Conservation (phyloP, 129 eudicot genomes). For the Tagetes erecta region DNA sequence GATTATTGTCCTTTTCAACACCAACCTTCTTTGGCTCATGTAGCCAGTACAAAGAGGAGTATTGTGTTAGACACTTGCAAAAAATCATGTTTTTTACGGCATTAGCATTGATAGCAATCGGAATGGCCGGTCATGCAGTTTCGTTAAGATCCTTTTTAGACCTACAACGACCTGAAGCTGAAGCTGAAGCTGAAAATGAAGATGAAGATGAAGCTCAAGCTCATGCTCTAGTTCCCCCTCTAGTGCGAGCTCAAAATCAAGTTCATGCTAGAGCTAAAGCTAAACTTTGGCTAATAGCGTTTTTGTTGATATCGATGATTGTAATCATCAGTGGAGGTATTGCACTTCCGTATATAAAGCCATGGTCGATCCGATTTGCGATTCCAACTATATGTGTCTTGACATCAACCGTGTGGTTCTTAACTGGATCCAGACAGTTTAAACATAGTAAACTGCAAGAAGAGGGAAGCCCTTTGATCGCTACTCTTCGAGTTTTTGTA, state of each 20-base stretch:
- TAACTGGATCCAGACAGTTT: constrained; percentile 38
- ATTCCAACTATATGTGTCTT: constrained; percentile 53
- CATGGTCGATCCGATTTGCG: constrained; percentile 66
- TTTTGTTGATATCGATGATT: neutral
- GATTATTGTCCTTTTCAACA: constrained; percentile 59
- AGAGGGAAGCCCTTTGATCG: constrained; percentile 54
- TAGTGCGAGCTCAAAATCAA: no score
- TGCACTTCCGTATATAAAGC: constrained; percentile 46
- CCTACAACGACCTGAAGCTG: constrained; percentile 22
- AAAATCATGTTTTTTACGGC: constrained; percentile 47
- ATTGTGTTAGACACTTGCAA: constrained; percentile 46
- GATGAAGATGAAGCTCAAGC: neutral
- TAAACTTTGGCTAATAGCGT: no score
- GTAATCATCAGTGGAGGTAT: constrained; percentile 34
- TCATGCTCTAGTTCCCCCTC: neutral
- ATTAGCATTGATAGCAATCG: constrained; percentile 50
- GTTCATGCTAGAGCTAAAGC: no score
- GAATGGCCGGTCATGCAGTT: constrained; percentile 51
- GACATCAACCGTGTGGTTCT: constrained; percentile 46
- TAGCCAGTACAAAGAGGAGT: constrained; percentile 41
- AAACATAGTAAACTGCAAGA: constrained; percentile 10
- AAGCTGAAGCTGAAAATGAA: neutral
- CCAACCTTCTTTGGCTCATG: constrained; percentile 56
- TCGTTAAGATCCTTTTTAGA: constrained; percentile 27
- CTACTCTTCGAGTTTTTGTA: constrained; percentile 41